Evolutionary conservation across 2,329 filamentous ascomycete genomes (phyloP).

Genomic region (Cytospora leucostoma): DNA sequence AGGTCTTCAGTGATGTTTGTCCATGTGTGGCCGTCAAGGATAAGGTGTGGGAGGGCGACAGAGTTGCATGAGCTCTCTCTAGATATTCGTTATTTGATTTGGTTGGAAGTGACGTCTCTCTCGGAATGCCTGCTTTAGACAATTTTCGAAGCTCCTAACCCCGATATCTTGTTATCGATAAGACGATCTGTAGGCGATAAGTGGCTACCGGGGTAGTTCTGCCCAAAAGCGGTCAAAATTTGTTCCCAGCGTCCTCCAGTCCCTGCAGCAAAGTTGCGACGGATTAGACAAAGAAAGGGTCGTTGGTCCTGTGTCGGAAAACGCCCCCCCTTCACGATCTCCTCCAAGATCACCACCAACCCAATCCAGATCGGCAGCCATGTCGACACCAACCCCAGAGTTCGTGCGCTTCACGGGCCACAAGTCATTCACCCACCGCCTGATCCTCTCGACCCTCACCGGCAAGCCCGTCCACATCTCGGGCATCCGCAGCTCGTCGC

Average conservation of each 20-base stretch:
- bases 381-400: constrained; percentile 50
- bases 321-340: no score
- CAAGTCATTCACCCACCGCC: constrained; percentile 77
- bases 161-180: constrained; percentile 27
- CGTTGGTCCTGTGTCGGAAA: neutral
- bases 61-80: neutral
- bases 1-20: neutral
- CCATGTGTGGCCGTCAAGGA: neutral
- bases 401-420: constrained; percentile 81
- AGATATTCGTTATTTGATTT: neutral
- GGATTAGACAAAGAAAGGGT: neutral
- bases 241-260: constrained; percentile 27
- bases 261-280: neutral
- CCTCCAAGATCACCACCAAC: neutral
- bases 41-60: neutral
- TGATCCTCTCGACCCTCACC: constrained; percentile 88
- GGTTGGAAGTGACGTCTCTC: constrained; percentile 10
- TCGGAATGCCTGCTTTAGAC: neutral
- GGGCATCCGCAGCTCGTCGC: constrained; percentile 85
- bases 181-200: constrained; percentile 15
- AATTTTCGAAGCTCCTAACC: constrained; percentile 4
- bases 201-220: constrained; percentile 9
- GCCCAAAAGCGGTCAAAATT: constrained; percentile 33
- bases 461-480: constrained; percentile 89
- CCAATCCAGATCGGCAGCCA: constrained; percentile 33